Percentiles rank a stretch among this genome's conserved stretches.
Conservation (phyloP, 2,329 filamentous ascomycete species). For the Fusarium subtropicale region DNA sequence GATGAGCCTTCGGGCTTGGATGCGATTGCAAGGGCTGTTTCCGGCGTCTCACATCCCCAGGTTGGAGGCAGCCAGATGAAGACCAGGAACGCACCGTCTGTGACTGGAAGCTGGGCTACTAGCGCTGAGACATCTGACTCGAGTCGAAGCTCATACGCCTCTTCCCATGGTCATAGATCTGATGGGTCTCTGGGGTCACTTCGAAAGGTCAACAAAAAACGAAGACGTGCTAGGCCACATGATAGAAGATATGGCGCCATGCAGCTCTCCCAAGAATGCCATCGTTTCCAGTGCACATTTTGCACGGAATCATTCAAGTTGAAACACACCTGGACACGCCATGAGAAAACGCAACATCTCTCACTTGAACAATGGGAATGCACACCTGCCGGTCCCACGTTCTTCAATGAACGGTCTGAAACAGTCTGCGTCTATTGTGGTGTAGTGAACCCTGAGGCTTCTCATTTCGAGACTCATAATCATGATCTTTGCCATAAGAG, state of each 20-base stretch:
- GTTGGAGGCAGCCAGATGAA: rapidly evolving
- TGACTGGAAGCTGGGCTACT: conserved; percentile 31
- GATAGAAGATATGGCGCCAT: not conserved
- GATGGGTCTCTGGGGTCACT: not conserved
- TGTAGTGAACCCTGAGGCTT: conserved; percentile 44
- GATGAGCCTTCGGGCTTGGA: conserved; percentile 48
- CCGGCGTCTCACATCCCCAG: conserved; percentile 18
- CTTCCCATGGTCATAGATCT: not conserved
- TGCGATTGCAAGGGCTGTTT: conserved; percentile 47
- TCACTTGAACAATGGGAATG: conserved; percentile 62
- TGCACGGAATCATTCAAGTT: conserved; percentile 60
- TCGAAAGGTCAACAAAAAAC: not conserved
- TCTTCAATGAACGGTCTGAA: conserved; percentile 54
- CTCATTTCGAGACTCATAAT: conserved; percentile 55
- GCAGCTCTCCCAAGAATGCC: not conserved
- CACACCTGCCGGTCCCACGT: conserved; percentile 51
- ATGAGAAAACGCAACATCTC: conserved; percentile 61
- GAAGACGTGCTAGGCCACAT: not conserved
- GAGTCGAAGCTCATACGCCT: not conserved
- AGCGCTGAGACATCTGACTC: conserved; percentile 16
- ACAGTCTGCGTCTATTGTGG: conserved; percentile 55
- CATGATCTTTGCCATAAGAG: conserved; percentile 59
- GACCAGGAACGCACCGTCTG: not conserved
- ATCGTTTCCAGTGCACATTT: conserved; percentile 57
- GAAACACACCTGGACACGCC: conserved; percentile 61